phyloP scores from a whole-genome alignment of 306 rosid genomes.

The Echinosophora koreensis region DNA sequence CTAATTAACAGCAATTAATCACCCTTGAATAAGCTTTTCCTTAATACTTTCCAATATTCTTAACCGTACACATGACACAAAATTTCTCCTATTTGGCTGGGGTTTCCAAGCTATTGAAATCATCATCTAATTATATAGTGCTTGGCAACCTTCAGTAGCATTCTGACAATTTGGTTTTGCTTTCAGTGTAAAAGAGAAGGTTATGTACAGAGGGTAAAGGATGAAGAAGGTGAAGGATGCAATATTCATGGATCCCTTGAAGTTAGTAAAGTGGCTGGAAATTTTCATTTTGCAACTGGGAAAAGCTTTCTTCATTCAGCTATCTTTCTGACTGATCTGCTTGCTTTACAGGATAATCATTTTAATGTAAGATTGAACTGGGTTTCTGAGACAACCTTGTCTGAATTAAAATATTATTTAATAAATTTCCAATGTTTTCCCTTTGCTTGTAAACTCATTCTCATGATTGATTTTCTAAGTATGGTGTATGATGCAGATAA shows the following conservation, averaged over 20 bases:
- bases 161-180: slow-evolving; percentile 42
- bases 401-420: neutral
- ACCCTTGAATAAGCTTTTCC: neutral
- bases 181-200: slow-evolving; percentile 94
- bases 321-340: slow-evolving; percentile 61
- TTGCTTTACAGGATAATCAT: slow-evolving; percentile 64
- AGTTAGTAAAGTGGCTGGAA: slow-evolving; percentile 95
- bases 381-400: slow-evolving; percentile 23
- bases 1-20: slow-evolving; percentile 10
- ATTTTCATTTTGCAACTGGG: slow-evolving; percentile 78
- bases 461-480: slow-evolving; percentile 35
- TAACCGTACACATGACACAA: neutral
- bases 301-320: slow-evolving; percentile 84
- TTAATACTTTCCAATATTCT: neutral
- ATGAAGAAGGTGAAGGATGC: slow-evolving; percentile 97
- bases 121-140: slow-evolving; percentile 24
- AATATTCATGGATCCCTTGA: slow-evolving; percentile 86
- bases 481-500: slow-evolving; percentile 73
- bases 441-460: slow-evolving; percentile 29
- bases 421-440: slow-evolving; percentile 30
- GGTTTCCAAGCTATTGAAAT: slow-evolving; percentile 13
- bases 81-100: neutral
- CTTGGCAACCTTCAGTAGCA: slow-evolving; percentile 28
- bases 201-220: slow-evolving; percentile 76
- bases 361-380: slow-evolving; percentile 68